Conservation (phyloP, 129 eudicot genomes). For the Lactuca saligna region DNA sequence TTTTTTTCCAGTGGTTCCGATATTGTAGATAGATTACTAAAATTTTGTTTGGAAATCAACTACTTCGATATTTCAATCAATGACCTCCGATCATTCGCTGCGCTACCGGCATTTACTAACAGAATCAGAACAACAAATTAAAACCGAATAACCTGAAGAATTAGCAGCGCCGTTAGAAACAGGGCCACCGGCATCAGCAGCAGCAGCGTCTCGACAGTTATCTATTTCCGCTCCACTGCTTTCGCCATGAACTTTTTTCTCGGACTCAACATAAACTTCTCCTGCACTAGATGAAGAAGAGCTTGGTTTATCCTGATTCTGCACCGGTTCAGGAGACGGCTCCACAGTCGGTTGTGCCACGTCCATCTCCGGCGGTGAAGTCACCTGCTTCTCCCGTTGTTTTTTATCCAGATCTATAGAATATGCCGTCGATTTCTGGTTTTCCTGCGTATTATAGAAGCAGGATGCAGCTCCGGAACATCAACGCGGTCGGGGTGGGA, state of each 20-base stretch:
- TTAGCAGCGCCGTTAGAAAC: constrained; percentile 37
- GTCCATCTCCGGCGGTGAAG: constrained; percentile 27
- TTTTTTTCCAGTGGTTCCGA: not conserved
- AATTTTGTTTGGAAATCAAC: not conserved
- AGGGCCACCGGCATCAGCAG: constrained; percentile 21
- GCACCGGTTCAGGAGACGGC: constrained; percentile 13
- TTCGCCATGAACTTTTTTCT: constrained; percentile 20
- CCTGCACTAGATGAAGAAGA: constrained; percentile 34
- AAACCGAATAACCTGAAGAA: constrained; percentile 41
- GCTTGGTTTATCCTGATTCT: constrained; percentile 7
- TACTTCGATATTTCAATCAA: not conserved
- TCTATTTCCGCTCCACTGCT: constrained; percentile 16
- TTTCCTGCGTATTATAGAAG: constrained; percentile 12
- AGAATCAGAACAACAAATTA: constrained; percentile 5
- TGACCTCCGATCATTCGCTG: constrained; percentile 16
- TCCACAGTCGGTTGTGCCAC: constrained; percentile 33
- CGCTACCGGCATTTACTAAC: constrained; percentile 2
- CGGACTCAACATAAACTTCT: constrained; percentile 37
- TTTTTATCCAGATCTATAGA: constrained; percentile 32
- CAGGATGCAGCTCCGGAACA: constrained; percentile 11
- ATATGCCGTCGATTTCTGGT: not conserved
- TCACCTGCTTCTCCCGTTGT: constrained; percentile 7
- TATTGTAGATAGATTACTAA: not conserved
- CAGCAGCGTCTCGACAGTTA: constrained; percentile 17
- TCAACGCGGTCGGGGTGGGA: constrained; percentile 13